Percentiles rank a stretch among this genome's conserved stretches.
These are phyloP conservation scores for Cryphonectria radicalis DNA, from an alignment of 2,329 filamentous ascomycete species.

Conservation along the genomic window DNA sequence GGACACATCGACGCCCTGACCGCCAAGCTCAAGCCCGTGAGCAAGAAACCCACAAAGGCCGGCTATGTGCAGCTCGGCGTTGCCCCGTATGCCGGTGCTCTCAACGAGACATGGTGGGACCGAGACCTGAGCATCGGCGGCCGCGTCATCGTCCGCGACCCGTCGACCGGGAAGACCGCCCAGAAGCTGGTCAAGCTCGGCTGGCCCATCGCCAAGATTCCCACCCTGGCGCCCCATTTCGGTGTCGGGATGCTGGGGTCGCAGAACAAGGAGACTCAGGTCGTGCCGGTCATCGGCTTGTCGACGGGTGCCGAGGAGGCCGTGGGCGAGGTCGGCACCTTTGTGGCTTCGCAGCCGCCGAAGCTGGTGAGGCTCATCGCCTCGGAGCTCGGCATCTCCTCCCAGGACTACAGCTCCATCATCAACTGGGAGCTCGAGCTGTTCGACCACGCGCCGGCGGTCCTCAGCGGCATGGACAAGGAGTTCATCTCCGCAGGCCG, in stretches of 20 bases:
- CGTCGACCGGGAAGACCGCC: conserved; percentile 72
- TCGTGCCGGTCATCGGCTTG: conserved; percentile 90
- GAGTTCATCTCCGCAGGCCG: conserved; percentile 95
- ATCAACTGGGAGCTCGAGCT: conserved; percentile 97
- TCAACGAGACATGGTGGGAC: conserved; percentile 96
- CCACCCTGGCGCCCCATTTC: conserved; percentile 92
- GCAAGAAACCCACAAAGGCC: conserved; percentile 79
- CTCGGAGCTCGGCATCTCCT: conserved; percentile 69
- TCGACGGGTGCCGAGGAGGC: conserved; percentile 57
- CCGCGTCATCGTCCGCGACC: conserved; percentile 80
- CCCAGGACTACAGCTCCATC: conserved; percentile 70
- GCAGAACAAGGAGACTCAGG: conserved; percentile 87
- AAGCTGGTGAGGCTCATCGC: conserved; percentile 84
- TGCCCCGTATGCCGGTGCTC: conserved; percentile 85
- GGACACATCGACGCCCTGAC: conserved; percentile 94
- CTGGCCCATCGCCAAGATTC: conserved; percentile 91
- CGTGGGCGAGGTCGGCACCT: conserved; percentile 70
- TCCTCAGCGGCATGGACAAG: conserved; percentile 81
- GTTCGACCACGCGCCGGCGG: conserved; percentile 86
- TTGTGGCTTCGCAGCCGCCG: conserved; percentile 82
- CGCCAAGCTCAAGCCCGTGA: conserved; percentile 88
- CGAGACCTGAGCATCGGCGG: conserved; percentile 90
- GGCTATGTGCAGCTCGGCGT: conserved; percentile 90
- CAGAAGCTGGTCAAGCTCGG: conserved; percentile 86
- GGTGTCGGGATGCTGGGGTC: conserved; percentile 71